These are phyloP conservation scores for Pleoardoris graminearum DNA, from an alignment of 2,329 filamentous ascomycete genomes.

Conservation along the genomic window DNA sequence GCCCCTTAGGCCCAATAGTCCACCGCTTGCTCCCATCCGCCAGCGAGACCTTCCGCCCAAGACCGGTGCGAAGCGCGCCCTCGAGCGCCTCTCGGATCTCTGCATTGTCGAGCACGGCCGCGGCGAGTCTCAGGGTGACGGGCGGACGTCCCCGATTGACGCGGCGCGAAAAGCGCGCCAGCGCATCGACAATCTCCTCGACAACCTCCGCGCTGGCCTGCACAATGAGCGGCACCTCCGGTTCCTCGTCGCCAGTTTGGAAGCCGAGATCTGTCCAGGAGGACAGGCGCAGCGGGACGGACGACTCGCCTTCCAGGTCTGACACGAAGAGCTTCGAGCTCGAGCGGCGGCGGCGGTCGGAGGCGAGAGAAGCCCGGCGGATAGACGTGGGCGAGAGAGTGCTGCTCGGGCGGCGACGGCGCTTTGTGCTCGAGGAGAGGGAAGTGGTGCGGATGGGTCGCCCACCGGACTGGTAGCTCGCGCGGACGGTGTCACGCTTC, in stretches of 20 bases:
- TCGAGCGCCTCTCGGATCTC: constrained; percentile 10
- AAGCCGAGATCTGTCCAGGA: constrained; percentile 1
- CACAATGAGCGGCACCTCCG: background rate
- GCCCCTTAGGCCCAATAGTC: constrained; percentile 10
- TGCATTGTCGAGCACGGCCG: constrained; percentile 4
- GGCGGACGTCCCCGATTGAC: constrained; percentile 16
- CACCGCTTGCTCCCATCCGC: constrained; percentile 9
- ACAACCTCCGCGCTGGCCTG: constrained; percentile 12
- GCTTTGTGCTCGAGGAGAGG: background rate
- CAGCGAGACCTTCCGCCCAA: constrained; percentile 9
- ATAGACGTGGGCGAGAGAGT: too few species aligned
- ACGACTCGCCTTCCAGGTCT: background rate
- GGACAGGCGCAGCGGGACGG: background rate
- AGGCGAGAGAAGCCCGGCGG: too few species aligned
- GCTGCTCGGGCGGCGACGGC: background rate
- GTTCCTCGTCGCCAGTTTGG: background rate
- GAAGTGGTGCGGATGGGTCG: background rate
- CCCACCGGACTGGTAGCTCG: background rate
- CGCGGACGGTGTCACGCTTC: background rate
- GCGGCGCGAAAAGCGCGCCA: constrained; percentile 19
- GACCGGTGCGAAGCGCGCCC: background rate
- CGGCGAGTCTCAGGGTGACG: constrained; percentile 8
- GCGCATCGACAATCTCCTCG: constrained; percentile 22
- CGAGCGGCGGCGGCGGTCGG: background rate
- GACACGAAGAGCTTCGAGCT: constrained; percentile 9